Conservation (phyloP, 2,329 filamentous ascomycete genomes). For the Neoarthrinium moseri region DNA sequence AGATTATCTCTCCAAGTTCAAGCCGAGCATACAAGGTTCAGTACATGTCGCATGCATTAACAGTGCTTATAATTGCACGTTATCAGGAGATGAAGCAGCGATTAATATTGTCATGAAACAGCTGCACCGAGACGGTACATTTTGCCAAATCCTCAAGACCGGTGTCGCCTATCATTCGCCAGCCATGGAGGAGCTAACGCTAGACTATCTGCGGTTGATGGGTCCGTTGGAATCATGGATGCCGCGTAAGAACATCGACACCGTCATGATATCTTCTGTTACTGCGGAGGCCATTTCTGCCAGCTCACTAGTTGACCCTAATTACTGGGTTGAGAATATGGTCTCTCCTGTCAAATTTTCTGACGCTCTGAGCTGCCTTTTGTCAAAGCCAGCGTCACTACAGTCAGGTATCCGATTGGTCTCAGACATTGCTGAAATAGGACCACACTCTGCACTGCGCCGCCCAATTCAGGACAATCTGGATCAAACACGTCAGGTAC, state of each 20-base stretch:
- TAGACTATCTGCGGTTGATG: conserved; percentile 11
- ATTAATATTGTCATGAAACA: conserved; percentile 16
- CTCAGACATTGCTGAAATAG: conserved; percentile 24
- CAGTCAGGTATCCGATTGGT: neutral
- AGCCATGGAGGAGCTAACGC: conserved; percentile 24
- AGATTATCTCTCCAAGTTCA: neutral
- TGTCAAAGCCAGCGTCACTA: neutral
- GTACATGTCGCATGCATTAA: conserved; percentile 29
- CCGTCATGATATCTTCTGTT: conserved; percentile 13
- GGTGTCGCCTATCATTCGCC: conserved; percentile 31
- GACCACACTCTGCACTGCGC: conserved; percentile 23
- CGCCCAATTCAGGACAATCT: conserved; percentile 15
- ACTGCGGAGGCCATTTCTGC: neutral
- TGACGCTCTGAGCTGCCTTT: conserved; percentile 15
- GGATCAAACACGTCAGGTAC: neutral
- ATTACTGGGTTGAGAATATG: conserved; percentile 28
- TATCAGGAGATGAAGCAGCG: conserved; percentile 25
- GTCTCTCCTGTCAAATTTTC: conserved; percentile 27
- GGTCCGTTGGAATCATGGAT: neutral
- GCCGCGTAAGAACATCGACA: neutral
- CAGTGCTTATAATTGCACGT: conserved; percentile 26
- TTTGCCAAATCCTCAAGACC: conserved; percentile 25
- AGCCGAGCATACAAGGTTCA: neutral
- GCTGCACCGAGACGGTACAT: conserved; percentile 18
- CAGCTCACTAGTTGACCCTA: neutral